Percentiles rank a stretch among this genome's conserved stretches.
Conservation (phyloP, 2,329 filamentous ascomycete genomes). For the Amauroascus verrucosus region DNA sequence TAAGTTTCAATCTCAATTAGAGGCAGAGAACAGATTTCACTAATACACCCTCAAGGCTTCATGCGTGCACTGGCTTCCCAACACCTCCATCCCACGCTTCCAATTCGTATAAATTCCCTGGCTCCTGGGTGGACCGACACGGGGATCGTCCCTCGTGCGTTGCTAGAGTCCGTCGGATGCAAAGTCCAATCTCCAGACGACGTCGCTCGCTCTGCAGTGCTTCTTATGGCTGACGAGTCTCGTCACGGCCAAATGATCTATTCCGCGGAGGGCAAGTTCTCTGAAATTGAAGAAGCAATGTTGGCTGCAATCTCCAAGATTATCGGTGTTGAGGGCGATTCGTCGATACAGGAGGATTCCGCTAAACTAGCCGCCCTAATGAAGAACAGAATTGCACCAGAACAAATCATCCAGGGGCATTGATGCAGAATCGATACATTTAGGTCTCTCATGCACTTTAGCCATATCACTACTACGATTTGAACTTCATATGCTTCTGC, state of each 20-base stretch:
- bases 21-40: background rate
- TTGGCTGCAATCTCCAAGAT: background rate
- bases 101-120: conserved; percentile 48
- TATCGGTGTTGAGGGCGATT: background rate
- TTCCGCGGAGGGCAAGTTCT: conserved; percentile 39
- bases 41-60: conserved; percentile 23
- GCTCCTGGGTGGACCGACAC: conserved; percentile 48
- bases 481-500: no score
- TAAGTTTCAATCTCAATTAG: conserved; percentile 1
- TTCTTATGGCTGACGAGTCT: conserved; percentile 41
- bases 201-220: conserved; percentile 42
- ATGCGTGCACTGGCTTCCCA: conserved; percentile 38
- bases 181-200: conserved; percentile 37
- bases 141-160: conserved; percentile 35
- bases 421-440: background rate
- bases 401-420: background rate
- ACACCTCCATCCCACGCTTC: conserved; percentile 18
- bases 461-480: no score
- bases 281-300: conserved; percentile 43
- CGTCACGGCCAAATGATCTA: conserved; percentile 47
- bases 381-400: background rate
- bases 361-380: background rate
- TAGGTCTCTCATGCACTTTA: no score
- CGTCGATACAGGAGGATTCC: background rate
- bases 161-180: conserved; percentile 34